These are phyloP conservation scores for Alternaria ventricosa DNA, from an alignment of 2,329 filamentous ascomycete genomes.

Conservation along the genomic window DNA sequence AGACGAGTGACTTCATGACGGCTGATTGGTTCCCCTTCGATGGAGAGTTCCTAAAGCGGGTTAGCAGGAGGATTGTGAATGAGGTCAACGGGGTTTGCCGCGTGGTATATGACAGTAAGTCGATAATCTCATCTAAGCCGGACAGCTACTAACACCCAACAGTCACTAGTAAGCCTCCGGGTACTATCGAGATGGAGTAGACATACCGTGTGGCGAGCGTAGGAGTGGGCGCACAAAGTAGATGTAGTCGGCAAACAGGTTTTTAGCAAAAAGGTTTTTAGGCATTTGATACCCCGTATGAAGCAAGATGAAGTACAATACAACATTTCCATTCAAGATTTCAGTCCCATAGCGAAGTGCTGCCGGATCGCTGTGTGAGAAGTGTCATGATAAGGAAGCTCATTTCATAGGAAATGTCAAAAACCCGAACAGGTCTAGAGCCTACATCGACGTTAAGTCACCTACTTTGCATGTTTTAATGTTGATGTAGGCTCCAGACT, in stretches of 20 bases:
- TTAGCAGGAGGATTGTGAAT: constrained; percentile 74
- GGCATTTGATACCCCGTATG: constrained; percentile 31
- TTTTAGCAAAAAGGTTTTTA: neutral
- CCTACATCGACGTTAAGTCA: too few species aligned
- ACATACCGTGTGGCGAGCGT: neutral
- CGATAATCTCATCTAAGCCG: neutral
- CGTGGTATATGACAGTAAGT: constrained; percentile 72
- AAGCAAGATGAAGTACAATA: constrained; percentile 11
- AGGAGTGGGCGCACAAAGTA: neutral
- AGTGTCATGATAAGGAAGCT: neutral
- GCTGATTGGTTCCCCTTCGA: constrained; percentile 73
- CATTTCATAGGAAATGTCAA: neutral
- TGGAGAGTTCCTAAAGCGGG: constrained; percentile 68
- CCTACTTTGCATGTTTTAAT: too few species aligned
- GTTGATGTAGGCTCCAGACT: neutral
- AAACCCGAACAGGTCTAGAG: too few species aligned
- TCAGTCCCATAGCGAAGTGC: constrained; percentile 23
- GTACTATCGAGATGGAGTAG: constrained; percentile 78
- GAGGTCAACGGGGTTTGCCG: constrained; percentile 75
- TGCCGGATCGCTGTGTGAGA: constrained; percentile 14
- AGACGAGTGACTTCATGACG: constrained; percentile 75
- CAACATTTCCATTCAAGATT: constrained; percentile 9
- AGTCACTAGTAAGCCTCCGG: constrained; percentile 71
- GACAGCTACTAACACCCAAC: constrained; percentile 21
- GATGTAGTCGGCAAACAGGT: neutral